Conservation (phyloP, 2,329 filamentous ascomycete species). For the Cladosporium sp. region DNA sequence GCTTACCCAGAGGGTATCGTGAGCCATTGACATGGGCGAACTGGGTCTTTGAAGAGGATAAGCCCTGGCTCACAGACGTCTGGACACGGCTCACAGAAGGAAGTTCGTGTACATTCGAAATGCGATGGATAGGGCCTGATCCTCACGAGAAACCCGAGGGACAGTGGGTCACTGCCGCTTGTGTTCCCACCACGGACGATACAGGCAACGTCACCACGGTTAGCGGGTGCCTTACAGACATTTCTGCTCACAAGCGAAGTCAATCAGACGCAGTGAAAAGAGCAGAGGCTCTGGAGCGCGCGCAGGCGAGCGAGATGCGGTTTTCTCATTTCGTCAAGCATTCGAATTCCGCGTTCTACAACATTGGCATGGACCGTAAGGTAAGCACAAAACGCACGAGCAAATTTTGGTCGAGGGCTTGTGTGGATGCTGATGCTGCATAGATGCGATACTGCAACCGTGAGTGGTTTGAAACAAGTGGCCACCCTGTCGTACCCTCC, state of each 20-base stretch:
- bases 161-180: constrained; percentile 27
- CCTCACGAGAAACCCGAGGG: constrained; percentile 22
- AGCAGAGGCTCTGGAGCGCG: constrained; percentile 41
- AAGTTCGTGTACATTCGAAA: neutral
- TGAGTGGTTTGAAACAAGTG: constrained; percentile 51
- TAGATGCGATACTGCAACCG: constrained; percentile 47
- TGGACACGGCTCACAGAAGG: neutral
- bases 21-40: constrained; percentile 20
- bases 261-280: constrained; percentile 42
- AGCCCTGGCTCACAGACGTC: constrained; percentile 20
- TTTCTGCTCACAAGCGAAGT: constrained; percentile 28
- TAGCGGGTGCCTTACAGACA: constrained; percentile 30
- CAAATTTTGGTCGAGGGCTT: neutral
- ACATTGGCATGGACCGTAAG: neutral
- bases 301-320: constrained; percentile 40
- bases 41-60: constrained; percentile 24
- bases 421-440: too few species aligned
- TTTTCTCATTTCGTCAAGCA: constrained; percentile 33
- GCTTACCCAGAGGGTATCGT: constrained; percentile 18
- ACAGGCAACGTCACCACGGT: constrained; percentile 24
- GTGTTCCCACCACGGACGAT: constrained; percentile 23
- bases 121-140: constrained; percentile 17
- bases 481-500: constrained; percentile 40
- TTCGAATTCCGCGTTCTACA: constrained; percentile 27
- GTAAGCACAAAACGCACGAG: constrained; percentile 2